A percentile compares a stretch with the other conserved stretches of the same genome.
Evolutionary conservation across 1,284 basidiomycete species (phyloP).

Genomic region (Malassezia sp.): DNA sequence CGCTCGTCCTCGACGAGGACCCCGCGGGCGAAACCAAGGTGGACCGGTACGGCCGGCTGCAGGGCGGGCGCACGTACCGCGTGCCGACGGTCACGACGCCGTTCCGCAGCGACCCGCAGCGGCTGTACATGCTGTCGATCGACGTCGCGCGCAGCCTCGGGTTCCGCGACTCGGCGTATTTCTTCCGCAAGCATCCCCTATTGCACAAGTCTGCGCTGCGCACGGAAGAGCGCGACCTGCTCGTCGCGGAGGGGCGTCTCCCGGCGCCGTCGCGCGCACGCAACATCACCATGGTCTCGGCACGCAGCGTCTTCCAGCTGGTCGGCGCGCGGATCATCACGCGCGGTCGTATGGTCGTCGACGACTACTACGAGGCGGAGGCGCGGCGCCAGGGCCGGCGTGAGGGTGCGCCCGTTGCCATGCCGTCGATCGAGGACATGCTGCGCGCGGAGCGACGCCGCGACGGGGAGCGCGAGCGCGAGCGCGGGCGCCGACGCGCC

Average conservation of each 20-base stretch:
- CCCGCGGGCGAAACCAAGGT: slow-evolving; percentile 83
- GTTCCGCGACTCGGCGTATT: slow-evolving; percentile 89
- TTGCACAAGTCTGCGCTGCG: slow-evolving; percentile 65
- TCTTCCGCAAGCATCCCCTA: slow-evolving; percentile 79
- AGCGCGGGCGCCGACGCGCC: slow-evolving; percentile 24
- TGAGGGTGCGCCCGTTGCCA: slow-evolving; percentile 41
- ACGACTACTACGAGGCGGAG: slow-evolving; percentile 88
- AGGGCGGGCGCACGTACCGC: slow-evolving; percentile 79
- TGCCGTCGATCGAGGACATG: slow-evolving; percentile 24
- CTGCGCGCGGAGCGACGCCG: slow-evolving; percentile 23
- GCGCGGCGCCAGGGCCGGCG: slow-evolving; percentile 51
- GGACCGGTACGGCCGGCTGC: slow-evolving; percentile 67
- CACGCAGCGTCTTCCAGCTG: slow-evolving; percentile 82
- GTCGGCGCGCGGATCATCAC: slow-evolving; percentile 82
- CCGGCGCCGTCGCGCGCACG: slow-evolving; percentile 70
- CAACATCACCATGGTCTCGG: slow-evolving; percentile 83
- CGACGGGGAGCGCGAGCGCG: slow-evolving; percentile 30
- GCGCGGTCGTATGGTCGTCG: slow-evolving; percentile 75
- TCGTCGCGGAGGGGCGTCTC: slow-evolving; percentile 75
- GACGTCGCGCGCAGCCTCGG: slow-evolving; percentile 91
- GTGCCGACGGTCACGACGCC: slow-evolving; percentile 73
- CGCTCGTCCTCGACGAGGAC: slow-evolving; percentile 71
- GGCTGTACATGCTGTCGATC: slow-evolving; percentile 87
- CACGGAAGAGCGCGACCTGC: slow-evolving; percentile 66
- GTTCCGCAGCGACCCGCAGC: slow-evolving; percentile 62